Evolutionary conservation across 2,329 filamentous ascomycete species (phyloP), one percentile per base, ranked within the genome.

Genomic region (Cercospora sesami): DNA sequence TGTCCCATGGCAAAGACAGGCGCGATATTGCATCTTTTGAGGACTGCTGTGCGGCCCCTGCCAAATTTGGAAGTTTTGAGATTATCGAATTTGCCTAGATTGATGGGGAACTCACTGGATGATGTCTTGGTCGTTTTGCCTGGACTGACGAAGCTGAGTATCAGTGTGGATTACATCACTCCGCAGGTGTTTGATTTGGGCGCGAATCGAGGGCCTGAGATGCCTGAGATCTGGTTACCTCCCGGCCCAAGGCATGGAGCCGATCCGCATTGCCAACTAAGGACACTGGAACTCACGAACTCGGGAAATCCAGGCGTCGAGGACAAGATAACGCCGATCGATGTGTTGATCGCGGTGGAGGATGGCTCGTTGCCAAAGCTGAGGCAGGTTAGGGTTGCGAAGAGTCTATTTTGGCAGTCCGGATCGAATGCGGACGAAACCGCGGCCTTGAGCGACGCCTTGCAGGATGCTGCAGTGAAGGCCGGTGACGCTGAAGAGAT

Each of bases 111-210:
- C 36, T 73, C 79, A 0, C 75, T 84, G 5, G 81, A 84, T 68
- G 68, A 72, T 16, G 74, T 84, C 0, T 74, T 84, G 1, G 71
- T 76, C 33, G 75, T 81, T 68, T 78, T 81, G 4, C 81, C 82
- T 0, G 71, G 77, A 5, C 73, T 84, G 2, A 73, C 73, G 2
- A 68, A 70, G 23, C 78, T 85, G 1, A 81, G 78, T 69, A 75
- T 84, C 55, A 79, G 81, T 23, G 76, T 83, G 9, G 83, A 84
- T 68, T 84, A 83, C 74, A 81, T 85, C 62, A 81, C 77, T n/a
- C 75, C 75, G 3, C 71, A 75, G 8, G 69, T 80, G 51, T 82
- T 84, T 70, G 80, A 78, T 48, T 69, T 72, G 14, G 70, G 66
- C 26, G 30, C 31, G 9, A 21, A 62, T 39, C 51, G 62, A 39